Percentiles rank a stretch among this genome's conserved stretches.
phyloP scores from a whole-genome alignment of 2,329 filamentous ascomycete species.

The Penicillium sumatraense region DNA sequence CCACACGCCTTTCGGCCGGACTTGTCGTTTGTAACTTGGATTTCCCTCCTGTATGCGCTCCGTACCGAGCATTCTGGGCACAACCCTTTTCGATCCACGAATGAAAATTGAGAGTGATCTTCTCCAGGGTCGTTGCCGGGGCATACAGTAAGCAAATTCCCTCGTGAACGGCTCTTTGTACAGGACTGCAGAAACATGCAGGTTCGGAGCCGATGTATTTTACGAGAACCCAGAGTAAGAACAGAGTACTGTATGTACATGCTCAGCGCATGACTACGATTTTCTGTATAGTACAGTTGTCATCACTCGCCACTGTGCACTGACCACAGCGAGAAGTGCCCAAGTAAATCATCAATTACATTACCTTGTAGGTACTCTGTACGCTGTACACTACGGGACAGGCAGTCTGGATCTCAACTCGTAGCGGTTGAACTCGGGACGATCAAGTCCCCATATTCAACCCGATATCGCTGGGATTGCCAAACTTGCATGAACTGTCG shows the following conservation, averaged over 20 bases:
- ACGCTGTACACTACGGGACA: no score
- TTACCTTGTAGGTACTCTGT: no score
- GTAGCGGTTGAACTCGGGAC: slow-evolving; percentile 2
- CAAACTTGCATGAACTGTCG: slow-evolving; percentile 26
- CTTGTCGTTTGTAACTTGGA: background rate
- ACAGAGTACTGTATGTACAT: background rate
- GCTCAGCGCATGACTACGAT: no score
- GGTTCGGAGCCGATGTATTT: slow-evolving; percentile 5
- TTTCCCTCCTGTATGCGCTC: background rate
- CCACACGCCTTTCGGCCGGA: background rate
- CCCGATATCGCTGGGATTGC: background rate
- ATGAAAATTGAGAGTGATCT: no score
- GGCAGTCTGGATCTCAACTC: slow-evolving; percentile 14
- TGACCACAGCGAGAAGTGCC: slow-evolving; percentile 1
- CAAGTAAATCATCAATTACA: no score
- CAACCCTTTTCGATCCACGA: no score
- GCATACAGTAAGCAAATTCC: background rate
- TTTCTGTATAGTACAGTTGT: no score
- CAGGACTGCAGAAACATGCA: slow-evolving; percentile 8
- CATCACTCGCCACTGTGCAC: background rate
- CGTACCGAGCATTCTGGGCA: background rate
- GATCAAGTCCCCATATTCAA: background rate
- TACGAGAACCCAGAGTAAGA: no score
- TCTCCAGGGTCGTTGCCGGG: slow-evolving; percentile 15
- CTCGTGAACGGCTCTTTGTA: slow-evolving; percentile 13